Evolutionary conservation across 2,329 filamentous ascomycete species (phyloP), one percentile per base, ranked within the genome.

Genomic region (Thyridium curvatum): DNA sequence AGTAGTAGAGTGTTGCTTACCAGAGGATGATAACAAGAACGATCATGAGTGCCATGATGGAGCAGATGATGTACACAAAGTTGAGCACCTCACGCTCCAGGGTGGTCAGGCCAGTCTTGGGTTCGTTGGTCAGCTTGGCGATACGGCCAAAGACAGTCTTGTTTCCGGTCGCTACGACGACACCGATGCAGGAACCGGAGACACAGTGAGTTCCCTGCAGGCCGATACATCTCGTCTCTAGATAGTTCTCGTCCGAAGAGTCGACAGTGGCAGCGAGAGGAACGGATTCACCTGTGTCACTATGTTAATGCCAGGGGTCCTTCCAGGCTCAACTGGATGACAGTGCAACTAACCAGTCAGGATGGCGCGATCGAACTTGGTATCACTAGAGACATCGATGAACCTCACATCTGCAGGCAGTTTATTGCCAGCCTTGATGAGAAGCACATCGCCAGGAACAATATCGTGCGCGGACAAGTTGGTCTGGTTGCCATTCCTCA

Each of bases 141-240:
- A 90, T 85, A 35, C 80, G 76, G 8, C 85, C 84, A 57, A 90
- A 88, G 16, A 90, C 79, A 0, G 85, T 88, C 12, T 64, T 67
- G 53, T 87, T 82, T 8, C 84, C 84, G 1, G 80, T 89, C 1
- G 79, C 77, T 10, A 90, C 78, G 2, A 86, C 81, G 9, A 89
- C 61, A 14, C 81, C 84, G 12, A 72, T 65, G 37, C 76, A 80
- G 16, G 67, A 79, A 3, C 85, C 85, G 7, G 79, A 79, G 4
- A 84, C 77, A 48, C 84, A 88, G 51, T 89, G 83, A 1, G 85
- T 88, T n/a, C 86, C 84, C 53, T 88, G 84, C 9, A 90, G 69
- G 16, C 84, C 84, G 38, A 90, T 86, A 49, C 79, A 84, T 38
- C 77, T 75, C 4, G 84, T 89, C 54, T 90, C 85, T 21, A 90